Base-by-base conservation (phyloP, 129 eudicot species). In the Glebionis coronaria region DNA sequence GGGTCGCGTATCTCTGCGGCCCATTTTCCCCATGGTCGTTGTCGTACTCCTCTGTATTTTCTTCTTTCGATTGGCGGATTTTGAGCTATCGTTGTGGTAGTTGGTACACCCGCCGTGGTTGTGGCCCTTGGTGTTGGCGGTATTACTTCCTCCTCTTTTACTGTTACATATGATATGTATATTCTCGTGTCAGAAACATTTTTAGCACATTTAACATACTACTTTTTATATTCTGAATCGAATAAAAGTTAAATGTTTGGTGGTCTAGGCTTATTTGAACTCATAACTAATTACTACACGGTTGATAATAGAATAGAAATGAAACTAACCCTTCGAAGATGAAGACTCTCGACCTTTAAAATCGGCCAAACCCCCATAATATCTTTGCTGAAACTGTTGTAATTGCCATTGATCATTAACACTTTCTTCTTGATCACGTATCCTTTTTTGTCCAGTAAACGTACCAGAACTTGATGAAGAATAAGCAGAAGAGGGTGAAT, bases 21-120 rank as follows among this genome's bases (percentile, higher is more conserved):
- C 98, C 98, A 91, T 82, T 91, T 91, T 8, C 98, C 98, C 98
- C 98, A 91, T 16, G 98, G 98, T 3, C 98, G 74, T 18, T 91
- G 98, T 27, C 98, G 71, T 9, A 91, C 98, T 80, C 98, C 98
- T 73, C 98, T 79, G 94, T 91, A 91, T 76, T 80, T 80, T 31
- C 91, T 67, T 62, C 83, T 72, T 62, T 73, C 81, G 3, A 20
- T 12, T 1, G 68, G 13, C 13, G 67, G 61, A 40, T 38, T 51
- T 8, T 25, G 69, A 10, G 1, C 3, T 21, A 31, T 2, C 12
- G 73, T 0, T 77, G 73, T 3, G 42, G 61, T n/a, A 3, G 66
- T 31, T 9, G 61, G 5, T 4, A 5, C 8, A 1, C 61, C 45
- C 13, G 18, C 42, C 4, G 59, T 21, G 38, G 64, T 14, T 44